phyloP scores from a whole-genome alignment of 345 rosid species.

The Aurinia saxatilis region DNA sequence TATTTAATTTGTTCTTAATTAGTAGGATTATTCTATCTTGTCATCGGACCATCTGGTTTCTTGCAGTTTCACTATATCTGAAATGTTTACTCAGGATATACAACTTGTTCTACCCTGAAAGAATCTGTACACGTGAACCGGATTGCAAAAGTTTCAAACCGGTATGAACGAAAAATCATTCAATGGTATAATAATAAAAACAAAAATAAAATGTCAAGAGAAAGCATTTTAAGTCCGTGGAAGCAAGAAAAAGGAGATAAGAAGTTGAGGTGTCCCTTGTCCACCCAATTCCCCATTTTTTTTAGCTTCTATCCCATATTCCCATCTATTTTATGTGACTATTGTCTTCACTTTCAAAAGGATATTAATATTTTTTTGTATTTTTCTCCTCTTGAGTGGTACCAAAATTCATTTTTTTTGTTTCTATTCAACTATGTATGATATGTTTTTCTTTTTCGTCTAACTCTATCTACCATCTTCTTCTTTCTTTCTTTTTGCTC shows the following conservation, averaged over 20 bases:
- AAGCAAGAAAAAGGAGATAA: conserved; percentile 18
- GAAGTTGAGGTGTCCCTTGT: conserved; percentile 25
- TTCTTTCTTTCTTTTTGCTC: background rate
- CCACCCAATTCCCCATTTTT: conserved; percentile 14
- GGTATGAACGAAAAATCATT: background rate
- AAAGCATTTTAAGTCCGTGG: conserved; percentile 26
- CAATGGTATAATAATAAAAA: background rate
- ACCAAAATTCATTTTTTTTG: conserved; percentile 22
- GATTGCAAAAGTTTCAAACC: background rate
- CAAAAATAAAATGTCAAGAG: conserved; percentile 18
- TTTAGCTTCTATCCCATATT: background rate
- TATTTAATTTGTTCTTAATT: no score
- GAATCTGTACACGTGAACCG: background rate
- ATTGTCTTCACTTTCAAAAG: background rate
- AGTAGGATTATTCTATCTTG: no score
- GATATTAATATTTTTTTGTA: conserved; percentile 6
- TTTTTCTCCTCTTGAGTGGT: conserved; percentile 21
- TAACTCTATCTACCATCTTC: conserved; percentile 11
- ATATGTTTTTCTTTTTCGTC: background rate
- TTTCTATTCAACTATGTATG: conserved; percentile 16
- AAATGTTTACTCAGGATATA: background rate
- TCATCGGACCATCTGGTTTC: no score
- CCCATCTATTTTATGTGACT: background rate
- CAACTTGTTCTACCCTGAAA: background rate
- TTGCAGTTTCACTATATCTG: no score